phyloP scores from a whole-genome alignment of 2,329 filamentous ascomycete genomes.

The Verticillium nubilum region DNA sequence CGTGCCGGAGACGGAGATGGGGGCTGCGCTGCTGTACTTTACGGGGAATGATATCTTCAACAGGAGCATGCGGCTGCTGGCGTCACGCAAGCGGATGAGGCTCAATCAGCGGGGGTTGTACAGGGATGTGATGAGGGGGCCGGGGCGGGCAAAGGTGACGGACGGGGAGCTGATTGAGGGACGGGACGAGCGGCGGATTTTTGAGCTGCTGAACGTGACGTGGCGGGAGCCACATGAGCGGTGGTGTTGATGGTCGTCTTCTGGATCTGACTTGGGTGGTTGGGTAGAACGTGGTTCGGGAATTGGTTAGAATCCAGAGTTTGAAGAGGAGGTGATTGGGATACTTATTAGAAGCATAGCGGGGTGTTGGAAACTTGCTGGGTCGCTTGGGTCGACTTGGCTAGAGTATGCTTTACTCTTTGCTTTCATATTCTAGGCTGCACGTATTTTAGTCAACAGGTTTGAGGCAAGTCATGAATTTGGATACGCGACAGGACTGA shows the following conservation, averaged over 20 bases:
- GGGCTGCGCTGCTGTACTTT: constrained; percentile 88
- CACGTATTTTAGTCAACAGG: no score
- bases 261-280: no score
- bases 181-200: constrained; percentile 71
- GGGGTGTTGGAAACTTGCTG: no score
- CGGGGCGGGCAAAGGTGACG: constrained; percentile 52
- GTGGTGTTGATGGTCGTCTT: constrained; percentile 61
- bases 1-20: constrained; percentile 73
- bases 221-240: constrained; percentile 75
- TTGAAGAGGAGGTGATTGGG: no score
- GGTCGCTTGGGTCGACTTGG: no score
- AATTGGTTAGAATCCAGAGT: no score
- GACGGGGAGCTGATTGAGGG: constrained; percentile 70
- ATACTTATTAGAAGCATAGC: no score
- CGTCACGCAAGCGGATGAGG: constrained; percentile 74
- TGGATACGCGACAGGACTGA: no score
- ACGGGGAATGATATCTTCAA: constrained; percentile 96
- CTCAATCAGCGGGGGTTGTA: constrained; percentile 82
- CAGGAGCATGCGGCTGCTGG: constrained; percentile 73
- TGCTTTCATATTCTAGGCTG: no score
- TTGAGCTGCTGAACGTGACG: constrained; percentile 74
- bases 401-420: no score
- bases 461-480: no score
- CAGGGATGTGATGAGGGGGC: constrained; percentile 59
- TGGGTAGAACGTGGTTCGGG: no score